phyloP scores from a whole-genome alignment of 768 basidiomycete species.

The Boletus pseudo-olivaceus region DNA sequence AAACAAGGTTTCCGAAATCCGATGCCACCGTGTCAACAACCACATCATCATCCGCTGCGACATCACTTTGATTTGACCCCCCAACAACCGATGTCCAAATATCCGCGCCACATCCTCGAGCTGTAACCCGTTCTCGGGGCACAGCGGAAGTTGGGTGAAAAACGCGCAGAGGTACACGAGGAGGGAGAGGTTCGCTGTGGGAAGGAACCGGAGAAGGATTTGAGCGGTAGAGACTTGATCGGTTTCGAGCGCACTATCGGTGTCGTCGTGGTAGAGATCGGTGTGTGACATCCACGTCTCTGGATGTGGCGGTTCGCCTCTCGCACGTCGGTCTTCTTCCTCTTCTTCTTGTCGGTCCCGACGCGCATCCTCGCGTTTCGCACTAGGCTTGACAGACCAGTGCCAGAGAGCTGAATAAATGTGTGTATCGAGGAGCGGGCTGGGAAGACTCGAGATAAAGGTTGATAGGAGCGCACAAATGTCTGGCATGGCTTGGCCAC shows the following conservation, averaged over 20 bases:
- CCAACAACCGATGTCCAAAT: slow-evolving; percentile 42
- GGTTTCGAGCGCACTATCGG: slow-evolving; percentile 27
- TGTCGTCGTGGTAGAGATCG: slow-evolving; percentile 15
- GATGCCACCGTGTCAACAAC: slow-evolving; percentile 28
- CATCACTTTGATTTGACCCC: slow-evolving; percentile 26
- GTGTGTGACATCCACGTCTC: slow-evolving; percentile 8
- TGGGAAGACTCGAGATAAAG: slow-evolving; percentile 46
- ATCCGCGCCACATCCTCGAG: slow-evolving; percentile 44
- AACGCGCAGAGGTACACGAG: slow-evolving; percentile 46
- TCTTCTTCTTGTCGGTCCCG: slow-evolving; percentile 29
- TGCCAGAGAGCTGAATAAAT: slow-evolving; percentile 42
- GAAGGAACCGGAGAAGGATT: slow-evolving; percentile 49
- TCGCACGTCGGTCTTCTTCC: slow-evolving; percentile 30
- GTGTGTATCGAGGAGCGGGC: slow-evolving; percentile 41
- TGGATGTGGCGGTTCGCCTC: slow-evolving; percentile 25
- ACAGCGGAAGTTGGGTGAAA: slow-evolving; percentile 50
- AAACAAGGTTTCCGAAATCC: slow-evolving; percentile 25
- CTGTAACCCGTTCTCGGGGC: slow-evolving; percentile 47
- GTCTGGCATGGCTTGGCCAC: slow-evolving; percentile 38
- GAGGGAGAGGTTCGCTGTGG: slow-evolving; percentile 37
- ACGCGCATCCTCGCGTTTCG: slow-evolving; percentile 32
- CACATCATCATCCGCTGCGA: slow-evolving; percentile 33
- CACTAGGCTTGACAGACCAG: slow-evolving; percentile 43
- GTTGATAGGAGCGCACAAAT: slow-evolving; percentile 45
- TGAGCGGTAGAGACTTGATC: slow-evolving; percentile 40